A percentile compares a stretch with the other conserved stretches of the same genome.
phyloP scores from a whole-genome alignment of 768 basidiomycete genomes.

The Cyclocybe cylindracea region DNA sequence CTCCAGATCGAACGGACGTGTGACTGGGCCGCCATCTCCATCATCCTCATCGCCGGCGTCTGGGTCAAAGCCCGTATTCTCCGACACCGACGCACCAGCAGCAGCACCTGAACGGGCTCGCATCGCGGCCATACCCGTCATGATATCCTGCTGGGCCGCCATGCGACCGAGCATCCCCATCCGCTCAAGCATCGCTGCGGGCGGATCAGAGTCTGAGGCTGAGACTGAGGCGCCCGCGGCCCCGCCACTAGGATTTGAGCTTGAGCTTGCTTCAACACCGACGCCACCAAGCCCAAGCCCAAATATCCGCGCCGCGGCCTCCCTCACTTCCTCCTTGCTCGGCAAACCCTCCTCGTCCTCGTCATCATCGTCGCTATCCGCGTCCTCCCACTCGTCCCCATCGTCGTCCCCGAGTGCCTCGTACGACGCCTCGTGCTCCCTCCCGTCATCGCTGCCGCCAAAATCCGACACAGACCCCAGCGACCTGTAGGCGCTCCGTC shows the following conservation, averaged over 20 bases:
- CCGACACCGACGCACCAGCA: too few species aligned
- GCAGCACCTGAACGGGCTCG: too few species aligned
- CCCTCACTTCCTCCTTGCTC: conserved; percentile 47
- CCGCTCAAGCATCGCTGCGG: not conserved
- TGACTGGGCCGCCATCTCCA: conserved; percentile 5
- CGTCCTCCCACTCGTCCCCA: conserved; percentile 5
- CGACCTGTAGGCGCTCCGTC: conserved; percentile 42
- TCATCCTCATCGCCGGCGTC: not conserved
- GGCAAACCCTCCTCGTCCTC: conserved; percentile 40
- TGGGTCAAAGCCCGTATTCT: not conserved
- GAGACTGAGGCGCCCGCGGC: too few species aligned
- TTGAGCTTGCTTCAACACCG: not conserved
- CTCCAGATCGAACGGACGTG: conserved; percentile 61
- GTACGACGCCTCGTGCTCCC: conserved; percentile 2
- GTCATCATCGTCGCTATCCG: conserved; percentile 10
- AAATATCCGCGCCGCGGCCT: conserved; percentile 52
- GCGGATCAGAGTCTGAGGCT: not conserved
- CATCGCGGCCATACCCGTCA: too few species aligned
- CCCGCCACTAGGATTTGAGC: not conserved
- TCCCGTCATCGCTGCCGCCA: conserved; percentile 40
- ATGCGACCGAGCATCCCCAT: not conserved
- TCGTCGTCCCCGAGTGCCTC: conserved; percentile 12
- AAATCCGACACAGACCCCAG: conserved; percentile 64
- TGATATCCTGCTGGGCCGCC: not conserved
- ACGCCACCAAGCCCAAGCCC: conserved; percentile 23